A percentile compares a stretch with the other conserved stretches of the same genome.
Conservation (phyloP, 2,329 filamentous ascomycete genomes). For the Teratosphaeriaceae sp. region DNA sequence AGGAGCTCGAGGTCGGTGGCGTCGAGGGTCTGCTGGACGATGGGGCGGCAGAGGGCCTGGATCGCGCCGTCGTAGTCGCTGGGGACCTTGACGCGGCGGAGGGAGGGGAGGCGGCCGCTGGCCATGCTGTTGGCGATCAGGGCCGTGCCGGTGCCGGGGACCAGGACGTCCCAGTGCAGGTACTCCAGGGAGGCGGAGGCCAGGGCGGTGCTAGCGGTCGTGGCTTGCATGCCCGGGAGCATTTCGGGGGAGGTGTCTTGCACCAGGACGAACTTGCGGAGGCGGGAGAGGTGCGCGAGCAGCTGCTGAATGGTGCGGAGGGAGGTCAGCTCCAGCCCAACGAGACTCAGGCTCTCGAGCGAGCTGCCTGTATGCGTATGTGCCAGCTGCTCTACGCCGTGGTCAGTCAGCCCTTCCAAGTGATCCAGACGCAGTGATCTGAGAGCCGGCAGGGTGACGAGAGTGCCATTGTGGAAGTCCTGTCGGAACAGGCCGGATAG, state of each 20-base stretch:
- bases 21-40: slow-evolving; percentile 48
- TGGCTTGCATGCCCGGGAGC: slow-evolving; percentile 37
- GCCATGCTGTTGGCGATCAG: slow-evolving; percentile 59
- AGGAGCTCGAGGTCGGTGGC: slow-evolving; percentile 32
- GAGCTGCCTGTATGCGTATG: slow-evolving; percentile 39
- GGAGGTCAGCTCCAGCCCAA: slow-evolving; percentile 48
- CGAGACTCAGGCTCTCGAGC: slow-evolving; percentile 43
- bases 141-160: slow-evolving; percentile 49
- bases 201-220: slow-evolving; percentile 28
- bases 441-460: slow-evolving; percentile 47
- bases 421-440: slow-evolving; percentile 50
- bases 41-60: slow-evolving; percentile 61
- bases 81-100: slow-evolving; percentile 56
- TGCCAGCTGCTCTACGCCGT: slow-evolving; percentile 45
- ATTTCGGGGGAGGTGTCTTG: slow-evolving; percentile 45
- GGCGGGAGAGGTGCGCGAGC: slow-evolving; percentile 38
- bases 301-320: slow-evolving; percentile 48
- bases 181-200: slow-evolving; percentile 43
- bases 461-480: slow-evolving; percentile 49
- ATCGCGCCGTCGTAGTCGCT: slow-evolving; percentile 64
- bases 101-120: slow-evolving; percentile 55
- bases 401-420: slow-evolving; percentile 49
- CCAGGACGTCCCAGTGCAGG: slow-evolving; percentile 57
- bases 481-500: slow-evolving; percentile 47
- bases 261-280: slow-evolving; percentile 46